Percentiles rank a stretch among this genome's conserved stretches.
phyloP scores from a whole-genome alignment of 495 filamentous ascomycete genomes.

The Amphirosellinia nigrospora region DNA sequence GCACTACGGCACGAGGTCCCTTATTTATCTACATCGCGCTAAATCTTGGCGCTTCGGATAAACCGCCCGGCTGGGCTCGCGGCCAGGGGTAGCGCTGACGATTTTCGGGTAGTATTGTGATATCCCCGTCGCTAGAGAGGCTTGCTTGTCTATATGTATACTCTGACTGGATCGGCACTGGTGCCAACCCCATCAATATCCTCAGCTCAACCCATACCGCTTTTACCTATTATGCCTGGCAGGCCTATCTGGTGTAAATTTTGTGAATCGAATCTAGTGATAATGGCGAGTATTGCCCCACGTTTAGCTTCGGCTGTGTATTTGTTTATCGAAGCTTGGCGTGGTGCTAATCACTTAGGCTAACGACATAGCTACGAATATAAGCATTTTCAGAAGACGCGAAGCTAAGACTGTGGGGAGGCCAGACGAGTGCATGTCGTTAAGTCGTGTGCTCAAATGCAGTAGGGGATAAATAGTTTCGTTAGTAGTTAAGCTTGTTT shows the following conservation, averaged over 20 bases:
- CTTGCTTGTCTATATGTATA: background rate
- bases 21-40: background rate
- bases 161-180: background rate
- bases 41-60: background rate
- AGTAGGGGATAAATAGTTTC: background rate
- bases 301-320: background rate
- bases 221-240: background rate
- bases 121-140: background rate
- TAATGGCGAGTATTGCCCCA: background rate
- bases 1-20: background rate
- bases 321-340: background rate
- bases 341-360: background rate
- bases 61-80: background rate
- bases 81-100: background rate
- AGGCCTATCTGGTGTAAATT: background rate
- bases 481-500: background rate
- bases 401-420: background rate
- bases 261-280: background rate
- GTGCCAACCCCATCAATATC: background rate
- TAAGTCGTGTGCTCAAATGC: background rate
- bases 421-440: background rate
- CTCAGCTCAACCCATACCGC: constrained; percentile 9
- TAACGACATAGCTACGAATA: background rate
- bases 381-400: background rate
- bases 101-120: background rate